Conservation (phyloP, 768 basidiomycete genomes). For the Agaricus sinodeliciosus region DNA sequence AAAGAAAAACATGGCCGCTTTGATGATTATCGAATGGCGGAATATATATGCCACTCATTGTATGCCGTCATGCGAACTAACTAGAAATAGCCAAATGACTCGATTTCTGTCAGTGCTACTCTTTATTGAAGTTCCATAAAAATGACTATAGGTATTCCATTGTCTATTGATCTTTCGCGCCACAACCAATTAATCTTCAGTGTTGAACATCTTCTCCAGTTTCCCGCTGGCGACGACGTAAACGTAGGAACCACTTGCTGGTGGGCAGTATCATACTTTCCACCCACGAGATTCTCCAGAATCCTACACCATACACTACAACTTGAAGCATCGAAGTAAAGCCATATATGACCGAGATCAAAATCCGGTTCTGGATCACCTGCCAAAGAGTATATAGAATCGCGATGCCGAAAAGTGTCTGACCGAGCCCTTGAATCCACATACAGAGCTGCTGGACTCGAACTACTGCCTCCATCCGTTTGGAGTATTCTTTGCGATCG, state of each 20-base stretch:
- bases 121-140: too few relatives aligned
- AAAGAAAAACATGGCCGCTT: too few relatives aligned
- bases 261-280: neutral
- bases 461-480: neutral
- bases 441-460: neutral
- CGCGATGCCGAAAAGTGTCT: neutral
- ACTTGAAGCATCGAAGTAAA: neutral
- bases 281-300: neutral
- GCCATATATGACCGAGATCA: neutral
- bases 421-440: neutral
- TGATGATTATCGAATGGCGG: too few relatives aligned
- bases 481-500: neutral
- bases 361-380: neutral
- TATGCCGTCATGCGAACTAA: too few relatives aligned
- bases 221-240: too few relatives aligned
- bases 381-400: conserved; percentile 1
- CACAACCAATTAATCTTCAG: too few relatives aligned
- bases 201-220: too few relatives aligned
- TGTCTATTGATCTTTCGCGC: too few relatives aligned
- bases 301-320: neutral
- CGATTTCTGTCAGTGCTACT: too few relatives aligned
- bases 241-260: neutral
- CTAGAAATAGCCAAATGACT: too few relatives aligned
- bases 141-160: too few relatives aligned
- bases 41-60: too few relatives aligned